Base-by-base conservation (phyloP, 805 yeast genomes). In the Lachancea nothofagi region DNA sequence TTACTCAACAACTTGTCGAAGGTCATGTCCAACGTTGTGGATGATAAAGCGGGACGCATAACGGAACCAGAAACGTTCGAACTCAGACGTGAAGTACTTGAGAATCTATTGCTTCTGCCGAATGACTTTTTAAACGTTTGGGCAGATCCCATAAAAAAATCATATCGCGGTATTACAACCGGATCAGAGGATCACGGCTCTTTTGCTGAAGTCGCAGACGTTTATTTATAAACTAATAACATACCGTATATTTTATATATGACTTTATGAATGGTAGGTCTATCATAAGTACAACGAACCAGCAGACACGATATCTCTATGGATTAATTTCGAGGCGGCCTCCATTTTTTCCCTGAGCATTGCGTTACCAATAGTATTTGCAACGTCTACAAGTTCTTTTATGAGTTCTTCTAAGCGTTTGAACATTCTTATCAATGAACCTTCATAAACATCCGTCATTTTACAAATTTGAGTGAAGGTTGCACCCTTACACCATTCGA, bases 391-490 rank as follows among this genome's bases (percentile, higher is more conserved):
- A 76, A 93, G 72, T 62, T 93, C 98, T 55, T 90, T 78, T 41
- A 93, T 68, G 71, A 93, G 73, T 61, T 93, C 99, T 62, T 93
- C 98, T 40, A 93, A 69, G 57, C 98, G 75, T 62, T 93, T 83
- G 69, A 93, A 93, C 78, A 86, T 84, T 60, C 99, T 79, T 49
- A 93, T 90, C 57, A 93, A 72, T 17, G 95, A 83, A 29, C 99
- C 99, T 67, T 93, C 99, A 52, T 90, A 93, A 31, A 93, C 97
- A 58, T 93, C 98, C 0, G 98, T 93, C 96, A 93, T 88, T 63
- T 90, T 90, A 68, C 97, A 90, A 47, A 93, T 90, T 60, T 90
- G 96, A 0, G 97, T 90, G 63, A 93, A 93, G 0, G 93, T 70
- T 5, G 96, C 96, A 14, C 97, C 97, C 58, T 83, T 81, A 62